These are phyloP conservation scores for Ormosia semicastrata DNA, from an alignment of 306 rosid genomes.

Conservation along the genomic window DNA sequence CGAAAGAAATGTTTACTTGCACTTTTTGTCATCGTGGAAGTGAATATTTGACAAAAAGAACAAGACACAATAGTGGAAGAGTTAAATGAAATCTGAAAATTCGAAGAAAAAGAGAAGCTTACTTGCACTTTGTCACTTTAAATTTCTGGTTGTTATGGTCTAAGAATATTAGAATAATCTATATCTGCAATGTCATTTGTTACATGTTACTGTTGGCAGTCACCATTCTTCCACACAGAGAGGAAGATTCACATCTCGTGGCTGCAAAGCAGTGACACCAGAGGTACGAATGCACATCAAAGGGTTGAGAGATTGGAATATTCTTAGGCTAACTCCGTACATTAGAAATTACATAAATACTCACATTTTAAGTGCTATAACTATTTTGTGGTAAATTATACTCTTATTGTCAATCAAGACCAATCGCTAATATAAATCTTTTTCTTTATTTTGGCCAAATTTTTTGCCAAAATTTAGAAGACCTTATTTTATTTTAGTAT, in stretches of 20 bases:
- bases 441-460: no score
- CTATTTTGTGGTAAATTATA: no score
- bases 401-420: no score
- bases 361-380: no score
- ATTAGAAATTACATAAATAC: no score
- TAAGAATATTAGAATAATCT: conserved; percentile 11
- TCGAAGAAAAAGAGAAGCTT: not conserved
- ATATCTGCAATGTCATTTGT: conserved; percentile 1
- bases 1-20: not conserved
- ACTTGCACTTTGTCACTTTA: not conserved
- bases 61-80: no score
- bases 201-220: not conserved
- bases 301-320: not conserved
- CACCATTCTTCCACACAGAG: not conserved
- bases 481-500: no score
- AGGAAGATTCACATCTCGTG: conserved; percentile 1
- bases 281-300: not conserved
- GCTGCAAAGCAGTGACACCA: not conserved
- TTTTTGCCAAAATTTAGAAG: no score
- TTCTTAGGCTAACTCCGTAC: no score
- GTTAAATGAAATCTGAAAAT: no score
- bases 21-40: conserved; percentile 22
- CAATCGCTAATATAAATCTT: no score
- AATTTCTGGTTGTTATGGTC: not conserved
- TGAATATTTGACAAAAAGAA: not conserved